These are phyloP conservation scores for Leccinum olivaceopallidum DNA, from an alignment of 768 basidiomycete species.

Conservation along the genomic window DNA sequence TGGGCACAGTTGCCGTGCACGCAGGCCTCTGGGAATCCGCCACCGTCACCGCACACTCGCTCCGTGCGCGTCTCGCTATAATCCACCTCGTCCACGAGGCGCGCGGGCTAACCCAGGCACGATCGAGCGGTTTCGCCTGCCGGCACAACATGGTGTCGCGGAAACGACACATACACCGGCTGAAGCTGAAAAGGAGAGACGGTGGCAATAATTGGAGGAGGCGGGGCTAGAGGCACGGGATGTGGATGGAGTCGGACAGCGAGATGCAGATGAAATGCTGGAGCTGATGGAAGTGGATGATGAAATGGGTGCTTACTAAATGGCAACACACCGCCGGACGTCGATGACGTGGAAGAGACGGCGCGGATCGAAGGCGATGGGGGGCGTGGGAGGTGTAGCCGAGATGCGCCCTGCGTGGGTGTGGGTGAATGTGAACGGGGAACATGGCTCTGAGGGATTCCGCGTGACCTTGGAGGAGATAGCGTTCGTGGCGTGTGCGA, in stretches of 20 bases:
- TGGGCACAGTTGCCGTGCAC: neutral
- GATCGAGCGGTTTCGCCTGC: neutral
- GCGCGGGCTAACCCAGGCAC: neutral
- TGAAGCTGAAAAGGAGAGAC: too few relatives aligned
- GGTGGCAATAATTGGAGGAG: too few relatives aligned
- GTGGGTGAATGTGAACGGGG: neutral
- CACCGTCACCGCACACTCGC: neutral
- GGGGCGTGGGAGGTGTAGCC: constrained; percentile 8
- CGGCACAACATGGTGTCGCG: too few relatives aligned
- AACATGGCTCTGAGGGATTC: neutral
- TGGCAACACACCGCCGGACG: too few relatives aligned
- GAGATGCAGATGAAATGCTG: too few relatives aligned
- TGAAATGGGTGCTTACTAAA: too few relatives aligned
- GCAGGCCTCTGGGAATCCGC: neutral
- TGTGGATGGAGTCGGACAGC: too few relatives aligned
- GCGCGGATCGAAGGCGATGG: constrained; percentile 8
- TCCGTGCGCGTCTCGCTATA: constrained; percentile 36
- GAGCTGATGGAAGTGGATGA: too few relatives aligned
- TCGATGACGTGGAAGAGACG: neutral
- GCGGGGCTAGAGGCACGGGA: too few relatives aligned
- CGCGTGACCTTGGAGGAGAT: constrained; percentile 11
- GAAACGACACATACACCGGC: too few relatives aligned
- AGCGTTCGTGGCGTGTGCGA: constrained; percentile 5
- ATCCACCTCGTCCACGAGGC: constrained; percentile 82
- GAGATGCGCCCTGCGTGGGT: constrained; percentile 8